phyloP scores from a whole-genome alignment of 768 basidiomycete species.

The Lentinula raphanica region DNA sequence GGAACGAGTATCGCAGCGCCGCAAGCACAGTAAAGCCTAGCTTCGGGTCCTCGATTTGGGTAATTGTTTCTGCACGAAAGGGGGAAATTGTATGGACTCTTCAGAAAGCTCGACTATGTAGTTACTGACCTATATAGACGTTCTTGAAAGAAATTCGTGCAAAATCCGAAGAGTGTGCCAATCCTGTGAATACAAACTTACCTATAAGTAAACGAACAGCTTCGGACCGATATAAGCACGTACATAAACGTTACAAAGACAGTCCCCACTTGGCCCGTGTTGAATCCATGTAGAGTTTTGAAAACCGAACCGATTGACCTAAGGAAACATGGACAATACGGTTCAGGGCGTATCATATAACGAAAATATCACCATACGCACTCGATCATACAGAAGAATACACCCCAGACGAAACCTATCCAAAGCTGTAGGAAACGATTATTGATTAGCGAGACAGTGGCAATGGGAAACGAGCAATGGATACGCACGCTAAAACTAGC shows the following conservation, averaged over 20 bases:
- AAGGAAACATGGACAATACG: background rate
- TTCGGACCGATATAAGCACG: slow-evolving; percentile 12
- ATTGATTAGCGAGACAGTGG: background rate
- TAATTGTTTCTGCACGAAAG: slow-evolving; percentile 24
- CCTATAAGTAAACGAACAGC: background rate
- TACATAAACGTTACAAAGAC: slow-evolving; percentile 56
- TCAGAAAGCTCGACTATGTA: too few relatives aligned
- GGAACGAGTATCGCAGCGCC: slow-evolving; percentile 51
- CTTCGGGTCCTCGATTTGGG: slow-evolving; percentile 42
- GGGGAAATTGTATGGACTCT: background rate
- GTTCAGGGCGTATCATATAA: background rate
- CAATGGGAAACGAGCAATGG: slow-evolving; percentile 9
- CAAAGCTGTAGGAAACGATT: slow-evolving; percentile 42
- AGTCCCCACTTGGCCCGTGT: slow-evolving; percentile 52
- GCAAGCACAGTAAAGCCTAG: slow-evolving; percentile 55
- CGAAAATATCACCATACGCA: slow-evolving; percentile 18
- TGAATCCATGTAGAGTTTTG: slow-evolving; percentile 52
- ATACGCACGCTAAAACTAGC: slow-evolving; percentile 61
- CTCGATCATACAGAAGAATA: slow-evolving; percentile 65
- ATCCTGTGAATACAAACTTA: slow-evolving; percentile 32
- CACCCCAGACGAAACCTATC: slow-evolving; percentile 74
- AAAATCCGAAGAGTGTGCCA: slow-evolving; percentile 47
- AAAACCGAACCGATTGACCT: slow-evolving; percentile 59
- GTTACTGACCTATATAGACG: slow-evolving; percentile 42
- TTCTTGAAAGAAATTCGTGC: slow-evolving; percentile 44